phyloP scores from a whole-genome alignment of 148 eudicot genomes.

The Suaeda aralocaspica region DNA sequence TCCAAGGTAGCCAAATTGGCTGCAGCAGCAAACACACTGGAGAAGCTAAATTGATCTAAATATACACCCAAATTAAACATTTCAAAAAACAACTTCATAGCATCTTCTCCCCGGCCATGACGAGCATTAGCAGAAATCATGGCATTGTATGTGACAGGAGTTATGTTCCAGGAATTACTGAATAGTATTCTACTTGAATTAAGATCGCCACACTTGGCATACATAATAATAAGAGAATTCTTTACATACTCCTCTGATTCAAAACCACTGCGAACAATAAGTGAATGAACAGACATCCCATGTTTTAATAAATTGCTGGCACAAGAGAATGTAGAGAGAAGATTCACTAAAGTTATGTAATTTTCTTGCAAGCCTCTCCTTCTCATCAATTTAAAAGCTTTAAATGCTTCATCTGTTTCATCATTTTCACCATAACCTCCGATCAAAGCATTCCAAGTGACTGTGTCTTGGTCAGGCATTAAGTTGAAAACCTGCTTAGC shows the following conservation, averaged over 20 bases:
- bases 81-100: slow-evolving; percentile 43
- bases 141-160: slow-evolving; percentile 59
- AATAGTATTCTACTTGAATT: slow-evolving; percentile 49
- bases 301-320: slow-evolving; percentile 33
- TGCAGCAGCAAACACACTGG: slow-evolving; percentile 66
- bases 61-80: slow-evolving; percentile 47
- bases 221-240: slow-evolving; percentile 78
- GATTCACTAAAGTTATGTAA: slow-evolving; percentile 58
- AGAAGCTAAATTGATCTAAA: slow-evolving; percentile 66
- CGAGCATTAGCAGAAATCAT: slow-evolving; percentile 75
- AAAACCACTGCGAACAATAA: slow-evolving; percentile 42
- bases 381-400: slow-evolving; percentile 47
- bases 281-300: slow-evolving; percentile 64
- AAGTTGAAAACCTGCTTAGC: slow-evolving; percentile 44
- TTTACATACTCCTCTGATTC: slow-evolving; percentile 65
- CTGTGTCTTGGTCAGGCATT: slow-evolving; percentile 49
- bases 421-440: slow-evolving; percentile 65
- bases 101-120: slow-evolving; percentile 64
- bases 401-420: slow-evolving; percentile 44
- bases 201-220: slow-evolving; percentile 77
- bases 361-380: slow-evolving; percentile 33
- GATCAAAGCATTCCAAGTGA: slow-evolving; percentile 75
- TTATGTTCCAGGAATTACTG: slow-evolving; percentile 35
- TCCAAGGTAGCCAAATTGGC: slow-evolving; percentile 67
- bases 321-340: slow-evolving; percentile 52